Percentiles rank a stretch among this genome's conserved stretches.
These are phyloP conservation scores for Colletotrichum simmondsii DNA, from an alignment of 2,329 filamentous ascomycete genomes.

Conservation along the genomic window DNA sequence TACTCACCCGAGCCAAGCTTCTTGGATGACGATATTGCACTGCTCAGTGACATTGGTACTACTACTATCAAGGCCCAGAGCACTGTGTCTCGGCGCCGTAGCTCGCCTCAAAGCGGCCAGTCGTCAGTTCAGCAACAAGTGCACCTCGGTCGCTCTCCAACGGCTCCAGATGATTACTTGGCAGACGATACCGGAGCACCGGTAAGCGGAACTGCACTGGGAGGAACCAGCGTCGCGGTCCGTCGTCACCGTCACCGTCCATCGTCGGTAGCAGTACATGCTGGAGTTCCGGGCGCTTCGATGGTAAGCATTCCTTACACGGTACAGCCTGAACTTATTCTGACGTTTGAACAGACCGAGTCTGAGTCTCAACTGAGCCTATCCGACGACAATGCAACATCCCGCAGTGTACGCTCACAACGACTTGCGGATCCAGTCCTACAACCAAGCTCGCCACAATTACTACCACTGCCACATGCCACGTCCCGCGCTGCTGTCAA, in stretches of 20 bases:
- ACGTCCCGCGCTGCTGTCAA: neutral
- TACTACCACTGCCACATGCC: neutral
- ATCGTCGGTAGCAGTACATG: neutral
- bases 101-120: neutral
- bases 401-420: neutral
- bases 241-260: neutral
- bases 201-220: neutral
- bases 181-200: neutral
- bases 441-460: neutral
- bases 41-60: slow-evolving; percentile 39
- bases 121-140: neutral
- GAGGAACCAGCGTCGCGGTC: neutral
- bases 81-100: neutral
- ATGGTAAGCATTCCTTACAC: neutral
- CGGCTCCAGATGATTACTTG: neutral
- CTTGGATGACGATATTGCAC: slow-evolving; percentile 60
- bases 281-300: neutral
- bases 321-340: neutral
- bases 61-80: neutral
- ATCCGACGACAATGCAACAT: neutral
- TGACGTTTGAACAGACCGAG: slow-evolving; percentile 9
- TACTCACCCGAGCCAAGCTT: slow-evolving; percentile 62
- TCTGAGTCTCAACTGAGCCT: neutral
- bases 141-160: neutral
- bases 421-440: neutral